Conservation (phyloP, 441 rosid species). For the Populus hybrid region DNA sequence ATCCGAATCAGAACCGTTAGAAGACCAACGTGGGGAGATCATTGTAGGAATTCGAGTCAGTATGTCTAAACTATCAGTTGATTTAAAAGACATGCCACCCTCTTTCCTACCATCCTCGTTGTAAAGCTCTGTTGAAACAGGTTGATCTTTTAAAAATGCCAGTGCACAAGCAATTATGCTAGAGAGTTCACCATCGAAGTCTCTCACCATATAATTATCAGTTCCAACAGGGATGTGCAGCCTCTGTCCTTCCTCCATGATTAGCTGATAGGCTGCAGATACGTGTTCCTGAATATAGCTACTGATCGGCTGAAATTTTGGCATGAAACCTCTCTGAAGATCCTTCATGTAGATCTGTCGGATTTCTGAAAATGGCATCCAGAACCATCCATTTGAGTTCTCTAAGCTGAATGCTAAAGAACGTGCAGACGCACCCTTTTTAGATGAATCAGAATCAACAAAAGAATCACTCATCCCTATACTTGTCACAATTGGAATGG, state of each 20-base stretch:
- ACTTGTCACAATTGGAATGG: slow-evolving; percentile 33
- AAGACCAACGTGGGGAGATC: slow-evolving; percentile 52
- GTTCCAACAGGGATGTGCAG: slow-evolving; percentile 66
- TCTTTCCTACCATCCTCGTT: slow-evolving; percentile 36
- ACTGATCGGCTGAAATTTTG: slow-evolving; percentile 47
- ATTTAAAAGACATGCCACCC: slow-evolving; percentile 19
- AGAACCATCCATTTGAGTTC: slow-evolving; percentile 65
- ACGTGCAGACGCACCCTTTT: slow-evolving; percentile 20
- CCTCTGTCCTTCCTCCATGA: slow-evolving; percentile 76
- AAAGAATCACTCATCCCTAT: slow-evolving; percentile 20
- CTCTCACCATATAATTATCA: slow-evolving; percentile 60
- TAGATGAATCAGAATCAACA: slow-evolving; percentile 25
- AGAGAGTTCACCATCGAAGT: slow-evolving; percentile 88
- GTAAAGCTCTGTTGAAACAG: slow-evolving; percentile 27
- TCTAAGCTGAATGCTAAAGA: slow-evolving; percentile 44
- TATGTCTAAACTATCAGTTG: slow-evolving; percentile 30
- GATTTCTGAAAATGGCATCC: slow-evolving; percentile 78
- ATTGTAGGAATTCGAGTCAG: slow-evolving; percentile 37
- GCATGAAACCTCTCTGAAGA: slow-evolving; percentile 55
- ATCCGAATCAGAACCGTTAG: slow-evolving; percentile 58
- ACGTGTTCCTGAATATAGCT: slow-evolving; percentile 39
- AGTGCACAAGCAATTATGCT: slow-evolving; percentile 91
- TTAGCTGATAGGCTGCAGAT: slow-evolving; percentile 45
- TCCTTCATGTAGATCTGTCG: slow-evolving; percentile 46
- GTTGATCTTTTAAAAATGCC: slow-evolving; percentile 46